Base-by-base conservation (phyloP, 163 green algal genomes). In the Prototheca wickerhamii region DNA sequence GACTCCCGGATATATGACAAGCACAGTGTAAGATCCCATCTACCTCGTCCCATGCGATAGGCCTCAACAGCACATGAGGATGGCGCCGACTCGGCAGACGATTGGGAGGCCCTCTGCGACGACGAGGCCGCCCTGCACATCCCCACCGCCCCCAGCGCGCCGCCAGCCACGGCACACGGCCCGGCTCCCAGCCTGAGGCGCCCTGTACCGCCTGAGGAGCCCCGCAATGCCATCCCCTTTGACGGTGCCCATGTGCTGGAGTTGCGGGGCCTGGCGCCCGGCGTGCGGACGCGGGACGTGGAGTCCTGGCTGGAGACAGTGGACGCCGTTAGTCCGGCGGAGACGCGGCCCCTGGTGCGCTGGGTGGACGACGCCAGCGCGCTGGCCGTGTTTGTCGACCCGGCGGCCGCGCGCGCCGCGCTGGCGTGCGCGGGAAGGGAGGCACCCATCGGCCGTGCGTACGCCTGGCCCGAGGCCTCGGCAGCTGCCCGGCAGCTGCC, bases 301-400 rank as follows among this genome's bases (percentile, higher is more conserved):
- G 51, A 72, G 25, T 30, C 8, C 6, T 64, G 60, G 3, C 3
- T 63, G 31, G 52, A 67, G 51, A 29, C 31, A 18, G 25, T 64
- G 7, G 32, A 10, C 0, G n/a, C n/a, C n/a, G n/a, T n/a, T n/a
- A 26, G 56, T 10, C 8, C 20, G 4, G 28, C 57, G 23, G n/a
- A 4, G 8, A 37, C 37, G 30, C 66, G n/a, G 26, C 66, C 66
- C 31, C 51, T 46, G 0, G 29, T 72, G 42, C 65, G 59, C 25
- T 67, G 66, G 59, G 66, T 72, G 40, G 66, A 72, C 26, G 66
- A 72, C 50, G 50, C 29, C 40, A 44, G 53, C 7, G 66, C 66
- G 1, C 35, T 50, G 0, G 35, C 63, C 4, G 23, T 67, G 21
- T 72, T 57, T 26, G 4, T 15, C 7, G 59, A 67, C 51, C 66